These are phyloP conservation scores for Zarea fungicola DNA, from an alignment of 2,329 filamentous ascomycete species.

Conservation along the genomic window DNA sequence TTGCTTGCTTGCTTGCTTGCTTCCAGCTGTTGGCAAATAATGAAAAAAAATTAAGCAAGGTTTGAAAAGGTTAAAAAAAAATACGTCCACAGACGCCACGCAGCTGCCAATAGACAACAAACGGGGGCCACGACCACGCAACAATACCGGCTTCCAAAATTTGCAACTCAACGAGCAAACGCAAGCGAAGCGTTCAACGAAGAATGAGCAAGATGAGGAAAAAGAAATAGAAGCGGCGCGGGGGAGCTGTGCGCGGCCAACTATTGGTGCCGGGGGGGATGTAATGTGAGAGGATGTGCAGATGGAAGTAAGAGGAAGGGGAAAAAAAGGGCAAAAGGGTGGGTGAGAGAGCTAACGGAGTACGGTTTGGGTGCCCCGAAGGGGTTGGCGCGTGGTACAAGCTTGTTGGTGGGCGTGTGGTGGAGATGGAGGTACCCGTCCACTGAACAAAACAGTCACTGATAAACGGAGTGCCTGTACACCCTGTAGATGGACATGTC, in stretches of 20 bases:
- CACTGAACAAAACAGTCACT: neutral
- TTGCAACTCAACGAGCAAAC: conserved; percentile 11
- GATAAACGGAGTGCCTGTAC: neutral
- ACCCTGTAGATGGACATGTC: too few species aligned
- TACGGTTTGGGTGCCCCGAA: neutral
- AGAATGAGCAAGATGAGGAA: neutral
- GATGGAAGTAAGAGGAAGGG: neutral
- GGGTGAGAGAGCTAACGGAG: neutral
- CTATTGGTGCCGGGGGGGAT: neutral
- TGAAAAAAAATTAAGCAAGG: too few species aligned
- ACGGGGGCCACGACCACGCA: neutral
- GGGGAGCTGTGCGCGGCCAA: neutral
- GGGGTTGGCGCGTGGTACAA: neutral
- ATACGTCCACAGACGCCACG: neutral
- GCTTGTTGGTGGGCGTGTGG: neutral
- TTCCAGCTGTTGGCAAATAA: too few species aligned
- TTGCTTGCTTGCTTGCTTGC: too few species aligned
- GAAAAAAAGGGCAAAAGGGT: conserved; percentile 7
- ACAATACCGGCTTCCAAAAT: conserved; percentile 2
- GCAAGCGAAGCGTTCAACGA: neutral
- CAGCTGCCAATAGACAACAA: neutral
- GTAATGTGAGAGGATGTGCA: neutral
- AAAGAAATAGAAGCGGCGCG: conserved; percentile 2
- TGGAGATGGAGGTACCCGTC: neutral
- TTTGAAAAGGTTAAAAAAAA: neutral